A percentile compares a stretch with the other conserved stretches of the same genome.
Conservation (phyloP, 2,329 filamentous ascomycete species). For the Scedosporium apiospermum region DNA sequence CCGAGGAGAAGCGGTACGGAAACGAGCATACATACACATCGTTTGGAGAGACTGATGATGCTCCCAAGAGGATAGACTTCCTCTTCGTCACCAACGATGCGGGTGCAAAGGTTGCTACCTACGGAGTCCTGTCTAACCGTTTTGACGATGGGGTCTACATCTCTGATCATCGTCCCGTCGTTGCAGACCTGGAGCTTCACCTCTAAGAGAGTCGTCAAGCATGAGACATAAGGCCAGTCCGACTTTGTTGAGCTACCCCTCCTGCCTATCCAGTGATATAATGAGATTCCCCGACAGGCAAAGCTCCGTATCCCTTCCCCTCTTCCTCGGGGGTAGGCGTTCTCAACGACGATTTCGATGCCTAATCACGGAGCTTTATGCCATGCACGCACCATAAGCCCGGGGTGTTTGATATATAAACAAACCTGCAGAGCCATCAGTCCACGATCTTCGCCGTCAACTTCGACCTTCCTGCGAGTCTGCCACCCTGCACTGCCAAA, state of each 20-base stretch:
- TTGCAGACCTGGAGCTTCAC: constrained; percentile 39
- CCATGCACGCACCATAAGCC: not conserved
- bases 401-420: not conserved
- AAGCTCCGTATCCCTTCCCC: not conserved
- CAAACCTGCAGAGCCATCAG: not conserved
- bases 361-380: no score
- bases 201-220: not conserved
- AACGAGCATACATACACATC: constrained; percentile 50
- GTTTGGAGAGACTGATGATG: constrained; percentile 37
- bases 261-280: not conserved
- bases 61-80: constrained; percentile 51
- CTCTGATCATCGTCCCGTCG: constrained; percentile 58
- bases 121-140: constrained; percentile 18
- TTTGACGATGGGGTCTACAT: constrained; percentile 56
- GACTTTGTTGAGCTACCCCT: not conserved
- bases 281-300: not conserved
- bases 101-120: constrained; percentile 27
- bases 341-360: no score
- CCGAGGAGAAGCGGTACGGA: not conserved
- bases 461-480: not conserved
- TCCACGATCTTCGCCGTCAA: not conserved
- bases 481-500: not conserved
- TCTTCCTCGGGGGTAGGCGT: no score
- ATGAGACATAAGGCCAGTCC: not conserved
- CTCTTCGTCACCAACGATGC: constrained; percentile 37